phyloP scores from a whole-genome alignment of 495 filamentous ascomycete species.

The Xylaria cubensis region DNA sequence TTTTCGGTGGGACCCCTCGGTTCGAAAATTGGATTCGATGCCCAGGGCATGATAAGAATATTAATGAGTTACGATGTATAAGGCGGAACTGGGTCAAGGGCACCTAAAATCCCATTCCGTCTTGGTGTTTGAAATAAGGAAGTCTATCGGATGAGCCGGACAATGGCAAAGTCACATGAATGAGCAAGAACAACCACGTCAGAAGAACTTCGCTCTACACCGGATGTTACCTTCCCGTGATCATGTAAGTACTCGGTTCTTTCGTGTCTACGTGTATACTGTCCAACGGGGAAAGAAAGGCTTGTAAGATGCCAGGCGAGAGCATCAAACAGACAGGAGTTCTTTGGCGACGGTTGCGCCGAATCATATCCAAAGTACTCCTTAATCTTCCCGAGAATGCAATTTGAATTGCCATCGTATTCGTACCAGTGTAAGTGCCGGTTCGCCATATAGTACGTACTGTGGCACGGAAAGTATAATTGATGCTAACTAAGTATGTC shows the following conservation, averaged over 20 bases:
- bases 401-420: slow-evolving; percentile 6
- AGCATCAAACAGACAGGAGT: slow-evolving; percentile 1
- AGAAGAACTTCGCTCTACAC: not conserved
- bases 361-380: not conserved
- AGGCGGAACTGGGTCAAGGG: not conserved
- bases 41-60: slow-evolving; percentile 43
- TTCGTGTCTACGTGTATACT: not conserved
- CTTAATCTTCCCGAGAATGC: not conserved
- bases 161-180: slow-evolving; percentile 32
- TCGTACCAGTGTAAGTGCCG: not conserved
- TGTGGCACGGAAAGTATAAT: not conserved
- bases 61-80: not conserved
- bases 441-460: not conserved
- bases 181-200: slow-evolving; percentile 1
- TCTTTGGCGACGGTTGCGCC: not conserved
- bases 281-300: not conserved
- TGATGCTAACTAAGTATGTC: slow-evolving; percentile 21
- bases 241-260: not conserved
- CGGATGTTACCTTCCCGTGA: slow-evolving; percentile 1
- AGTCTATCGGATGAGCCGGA: slow-evolving; percentile 24
- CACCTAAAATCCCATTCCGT: not conserved
- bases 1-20: slow-evolving; percentile 25
- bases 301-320: not conserved
- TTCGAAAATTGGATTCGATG: slow-evolving; percentile 45
- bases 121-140: slow-evolving; percentile 16